A percentile compares a stretch with the other conserved stretches of the same genome.
phyloP scores from a whole-genome alignment of 768 basidiomycete species.

The Nidularia sp. region DNA sequence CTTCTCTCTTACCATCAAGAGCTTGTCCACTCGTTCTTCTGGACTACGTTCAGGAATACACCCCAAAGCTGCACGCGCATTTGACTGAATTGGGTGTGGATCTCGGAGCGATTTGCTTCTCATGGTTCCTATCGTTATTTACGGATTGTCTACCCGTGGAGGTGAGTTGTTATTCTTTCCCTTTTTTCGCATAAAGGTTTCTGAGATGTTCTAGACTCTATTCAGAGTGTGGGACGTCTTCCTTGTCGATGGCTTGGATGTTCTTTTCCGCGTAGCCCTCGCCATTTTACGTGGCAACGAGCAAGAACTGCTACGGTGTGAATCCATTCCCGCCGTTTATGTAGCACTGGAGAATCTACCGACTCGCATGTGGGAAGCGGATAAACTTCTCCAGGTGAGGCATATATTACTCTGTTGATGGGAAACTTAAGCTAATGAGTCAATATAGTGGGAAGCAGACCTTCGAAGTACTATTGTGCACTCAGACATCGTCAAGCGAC shows the following conservation, averaged over 20 bases:
- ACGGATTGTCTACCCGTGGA: constrained; percentile 95
- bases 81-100: constrained; percentile 82
- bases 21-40: constrained; percentile 90
- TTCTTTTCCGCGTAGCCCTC: constrained; percentile 86
- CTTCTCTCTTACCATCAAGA: constrained; percentile 85
- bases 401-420: constrained; percentile 1
- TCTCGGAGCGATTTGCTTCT: constrained; percentile 92
- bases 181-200: not conserved
- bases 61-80: constrained; percentile 74
- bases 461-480: constrained; percentile 49
- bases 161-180: constrained; percentile 36
- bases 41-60: constrained; percentile 77
- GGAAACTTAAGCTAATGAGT: constrained; percentile 27
- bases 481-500: constrained; percentile 51
- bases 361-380: constrained; percentile 90
- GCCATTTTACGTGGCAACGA: constrained; percentile 84
- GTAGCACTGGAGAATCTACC: constrained; percentile 87
- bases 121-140: constrained; percentile 96
- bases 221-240: constrained; percentile 97
- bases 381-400: constrained; percentile 81
- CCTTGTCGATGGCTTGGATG: constrained; percentile 88
- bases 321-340: constrained; percentile 86
- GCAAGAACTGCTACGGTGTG: constrained; percentile 75
- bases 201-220: constrained; percentile 55
- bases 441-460: constrained; percentile 49